These are phyloP conservation scores for Pichia heedii DNA, from an alignment of 805 yeast genomes.

Conservation along the genomic window DNA sequence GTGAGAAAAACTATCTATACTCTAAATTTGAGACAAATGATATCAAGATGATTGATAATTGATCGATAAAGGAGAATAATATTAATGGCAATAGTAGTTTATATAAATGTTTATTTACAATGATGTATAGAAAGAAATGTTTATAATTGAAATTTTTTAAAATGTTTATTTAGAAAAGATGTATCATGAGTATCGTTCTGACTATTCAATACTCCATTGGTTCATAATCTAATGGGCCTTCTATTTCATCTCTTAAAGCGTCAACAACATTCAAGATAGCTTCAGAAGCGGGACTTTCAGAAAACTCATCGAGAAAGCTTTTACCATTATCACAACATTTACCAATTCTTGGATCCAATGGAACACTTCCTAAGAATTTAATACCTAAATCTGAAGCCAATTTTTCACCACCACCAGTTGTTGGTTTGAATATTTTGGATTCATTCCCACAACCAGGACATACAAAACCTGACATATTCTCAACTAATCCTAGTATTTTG, in stretches of 20 bases:
- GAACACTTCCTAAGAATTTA: slow-evolving; percentile 84
- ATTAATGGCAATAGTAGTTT: too few species aligned
- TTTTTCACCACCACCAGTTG: slow-evolving; percentile 92
- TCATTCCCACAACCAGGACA: slow-evolving; percentile 92
- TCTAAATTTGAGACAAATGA: background rate
- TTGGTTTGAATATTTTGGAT: slow-evolving; percentile 83
- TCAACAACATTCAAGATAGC: slow-evolving; percentile 84
- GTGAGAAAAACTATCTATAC: slow-evolving; percentile 31
- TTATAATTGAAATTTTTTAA: background rate
- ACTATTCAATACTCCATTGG: background rate
- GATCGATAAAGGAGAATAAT: too few species aligned
- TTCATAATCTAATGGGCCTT: background rate
- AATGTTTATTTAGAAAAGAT: background rate
- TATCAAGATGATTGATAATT: background rate
- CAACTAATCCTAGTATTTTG: slow-evolving; percentile 80
- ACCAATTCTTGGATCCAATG: slow-evolving; percentile 93
- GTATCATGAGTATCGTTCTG: background rate
- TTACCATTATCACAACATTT: slow-evolving; percentile 80
- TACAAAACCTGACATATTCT: slow-evolving; percentile 97
- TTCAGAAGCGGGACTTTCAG: slow-evolving; percentile 87
- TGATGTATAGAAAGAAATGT: background rate
- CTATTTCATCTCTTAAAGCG: slow-evolving; percentile 9
- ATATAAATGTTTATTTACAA: too few species aligned
- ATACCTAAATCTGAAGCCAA: slow-evolving; percentile 72
- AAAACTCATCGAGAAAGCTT: slow-evolving; percentile 70